Percentiles rank a stretch among this genome's conserved stretches.
These are phyloP conservation scores for Microthlaspi erraticum DNA, from an alignment of 345 rosid genomes.

Conservation along the genomic window DNA sequence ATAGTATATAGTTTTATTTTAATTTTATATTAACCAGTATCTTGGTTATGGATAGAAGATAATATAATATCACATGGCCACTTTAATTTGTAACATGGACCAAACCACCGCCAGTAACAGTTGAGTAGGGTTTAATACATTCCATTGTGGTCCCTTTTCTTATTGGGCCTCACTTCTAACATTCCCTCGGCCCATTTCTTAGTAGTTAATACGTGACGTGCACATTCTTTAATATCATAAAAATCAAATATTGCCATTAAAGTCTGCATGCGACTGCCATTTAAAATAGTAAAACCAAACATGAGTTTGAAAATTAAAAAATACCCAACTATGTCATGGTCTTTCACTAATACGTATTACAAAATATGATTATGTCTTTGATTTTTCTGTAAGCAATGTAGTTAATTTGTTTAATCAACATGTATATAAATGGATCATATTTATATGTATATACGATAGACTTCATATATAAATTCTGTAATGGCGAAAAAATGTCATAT, in stretches of 20 bases:
- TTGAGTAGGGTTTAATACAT: conserved; percentile 37
- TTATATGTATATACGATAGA: background rate
- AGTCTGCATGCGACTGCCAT: conserved; percentile 23
- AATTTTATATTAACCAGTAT: background rate
- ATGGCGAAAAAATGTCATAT: conserved; percentile 15
- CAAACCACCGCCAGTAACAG: conserved; percentile 42
- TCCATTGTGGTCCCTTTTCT: conserved; percentile 35
- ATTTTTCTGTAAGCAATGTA: conserved; percentile 7
- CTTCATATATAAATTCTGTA: background rate
- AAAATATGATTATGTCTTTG: background rate
- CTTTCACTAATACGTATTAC: background rate
- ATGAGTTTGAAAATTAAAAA: background rate
- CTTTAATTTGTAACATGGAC: conserved; percentile 36
- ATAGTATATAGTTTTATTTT: conserved; percentile 1
- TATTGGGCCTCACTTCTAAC: conserved; percentile 18
- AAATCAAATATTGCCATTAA: too few species aligned
- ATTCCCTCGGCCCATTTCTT: conserved; percentile 27
- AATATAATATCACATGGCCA: conserved; percentile 40
- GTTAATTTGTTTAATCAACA: conserved; percentile 6
- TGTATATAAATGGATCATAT: background rate
- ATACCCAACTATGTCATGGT: conserved; percentile 5
- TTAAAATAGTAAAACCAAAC: background rate
- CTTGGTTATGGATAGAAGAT: background rate
- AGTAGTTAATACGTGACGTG: conserved; percentile 23
- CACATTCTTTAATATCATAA: conserved; percentile 2